Evolutionary conservation across 2,329 filamentous ascomycete genomes (phyloP), one percentile per base, ranked within the genome.

Genomic region (Metarhizium anisopliae): DNA sequence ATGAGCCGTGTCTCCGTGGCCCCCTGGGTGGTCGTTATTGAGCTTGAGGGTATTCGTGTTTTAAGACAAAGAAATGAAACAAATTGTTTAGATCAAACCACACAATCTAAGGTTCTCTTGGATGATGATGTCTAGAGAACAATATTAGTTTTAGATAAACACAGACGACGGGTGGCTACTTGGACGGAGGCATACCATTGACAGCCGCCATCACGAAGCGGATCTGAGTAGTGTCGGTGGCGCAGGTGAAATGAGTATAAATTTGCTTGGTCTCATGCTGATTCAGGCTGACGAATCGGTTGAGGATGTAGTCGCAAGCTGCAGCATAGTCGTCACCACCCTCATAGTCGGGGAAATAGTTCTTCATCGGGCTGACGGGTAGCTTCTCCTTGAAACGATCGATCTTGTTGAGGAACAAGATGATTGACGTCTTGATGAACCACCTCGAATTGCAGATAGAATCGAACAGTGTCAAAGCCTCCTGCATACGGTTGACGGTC

Each of bases 261-360:
- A 99, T 97, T 74, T 99, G 94, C 81, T 99, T 99, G 55, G 91
- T 96, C 79, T 97, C 94, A 72, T 96, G 93, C 76, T 97, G 94
- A 78, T 99, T 99, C 70, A 99, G 79, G 70, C 89, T 94, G 67
- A 97, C 94, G 74, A 99, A 99, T 70, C 94, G 85, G 82, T 97
- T 97, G 60, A 99, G 83, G 67, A 99, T 97, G 77, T 99, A 99
- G 74, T 99, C 93, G 77, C 94, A 99, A 42, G 94, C 94, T 53
- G 90, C 88, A 45, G 88, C 86, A 69, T 99, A 99, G 74, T 99
- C 93, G 64, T 95, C 88, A 64, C 94, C 94, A 63, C 93, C 90
- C 77, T 97, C 93, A 72, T 90, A 94, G 68, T 94, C 89, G 45
- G 89, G 88, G 78, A 93, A 93, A 74, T 92, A 90, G 73, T 89